Base-by-base conservation (phyloP, 768 basidiomycete species). In the Pulveroboletus frians region DNA sequence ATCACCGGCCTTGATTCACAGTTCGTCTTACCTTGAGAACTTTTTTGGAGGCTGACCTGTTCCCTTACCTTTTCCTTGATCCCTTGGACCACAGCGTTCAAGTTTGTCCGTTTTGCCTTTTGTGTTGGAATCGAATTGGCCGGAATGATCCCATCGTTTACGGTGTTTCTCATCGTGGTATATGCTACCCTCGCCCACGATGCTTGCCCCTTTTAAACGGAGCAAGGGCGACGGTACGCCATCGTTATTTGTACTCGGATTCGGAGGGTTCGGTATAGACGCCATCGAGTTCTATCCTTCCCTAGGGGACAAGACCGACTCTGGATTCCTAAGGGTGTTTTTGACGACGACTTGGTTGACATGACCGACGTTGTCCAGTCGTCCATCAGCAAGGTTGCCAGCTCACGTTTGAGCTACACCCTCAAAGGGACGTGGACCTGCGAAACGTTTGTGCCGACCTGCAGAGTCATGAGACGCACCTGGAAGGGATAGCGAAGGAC, bases 31-130 rank as follows among this genome's bases (percentile, higher is more conserved):
- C 56, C 26, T 39, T 55, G 47, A 49, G 56, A 39, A 61, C 59
- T 40, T 27, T 0, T 61, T 58, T 14, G 56, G 40, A 51, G 0
- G 47, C 46, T 43, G 51, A 59, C 31, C 47, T 62, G 0, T 61
- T 58, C 13, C 60, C 60, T 15, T 60, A 61, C 47, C 21, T 60
- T n/a, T 60, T 61, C 50, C 58, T 60, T 20, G 59, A 61, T 11
- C 59, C 59, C 9, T 55, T 49, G 4, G 60, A 61, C 36, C 61
- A 61, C 9, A 38, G 50, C 20, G 6, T 61, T 9, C 44, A 55
- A 9, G 59, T 61, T 5, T 26, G n/a, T n/a, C n/a, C n/a, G 49
- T 21, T 58, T 8, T 8, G 0, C 9, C 9, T 40, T 37, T 21
- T 4, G 21, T 4, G 21, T 21, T 21, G 21, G 21, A 21, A 23